These are phyloP conservation scores for Eutrema yunnanense DNA, from an alignment of 345 rosid species.

Conservation along the genomic window DNA sequence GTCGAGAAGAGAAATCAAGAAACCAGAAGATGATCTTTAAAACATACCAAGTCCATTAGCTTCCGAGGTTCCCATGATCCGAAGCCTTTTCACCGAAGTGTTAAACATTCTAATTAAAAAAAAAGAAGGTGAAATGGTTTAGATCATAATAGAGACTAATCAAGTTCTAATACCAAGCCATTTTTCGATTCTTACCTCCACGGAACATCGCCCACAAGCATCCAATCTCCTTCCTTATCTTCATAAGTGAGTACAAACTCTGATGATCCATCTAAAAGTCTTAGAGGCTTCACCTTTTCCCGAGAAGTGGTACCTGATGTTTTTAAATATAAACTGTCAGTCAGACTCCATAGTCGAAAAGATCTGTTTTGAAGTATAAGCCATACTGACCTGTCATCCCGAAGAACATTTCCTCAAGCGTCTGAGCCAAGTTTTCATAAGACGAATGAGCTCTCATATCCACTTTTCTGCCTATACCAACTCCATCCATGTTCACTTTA, in stretches of 20 bases:
- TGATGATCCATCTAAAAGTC: constrained; percentile 70
- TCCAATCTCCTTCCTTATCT: constrained; percentile 95
- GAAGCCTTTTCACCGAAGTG: constrained; percentile 72
- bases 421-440: constrained; percentile 62
- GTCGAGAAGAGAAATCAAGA: not conserved
- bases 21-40: not conserved
- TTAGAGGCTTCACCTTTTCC: constrained; percentile 31
- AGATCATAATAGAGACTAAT: not conserved
- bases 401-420: constrained; percentile 83
- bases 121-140: not conserved
- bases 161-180: not conserved
- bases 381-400: constrained; percentile 13
- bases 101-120: constrained; percentile 57
- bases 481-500: constrained; percentile 89
- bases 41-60: constrained; percentile 75
- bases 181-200: constrained; percentile 60
- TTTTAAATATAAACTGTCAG: not conserved
- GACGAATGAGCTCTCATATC: constrained; percentile 67
- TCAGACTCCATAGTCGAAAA: not conserved
- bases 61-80: constrained; percentile 79
- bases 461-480: constrained; percentile 86
- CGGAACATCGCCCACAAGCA: constrained; percentile 98
- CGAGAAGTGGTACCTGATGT: constrained; percentile 23
- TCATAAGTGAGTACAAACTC: constrained; percentile 88
- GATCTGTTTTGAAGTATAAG: not conserved